Evolutionary conservation across 352 stramenopile species (phyloP), one percentile per base, ranked within the genome.

Genomic region (Thalassiosira mediterranea): DNA sequence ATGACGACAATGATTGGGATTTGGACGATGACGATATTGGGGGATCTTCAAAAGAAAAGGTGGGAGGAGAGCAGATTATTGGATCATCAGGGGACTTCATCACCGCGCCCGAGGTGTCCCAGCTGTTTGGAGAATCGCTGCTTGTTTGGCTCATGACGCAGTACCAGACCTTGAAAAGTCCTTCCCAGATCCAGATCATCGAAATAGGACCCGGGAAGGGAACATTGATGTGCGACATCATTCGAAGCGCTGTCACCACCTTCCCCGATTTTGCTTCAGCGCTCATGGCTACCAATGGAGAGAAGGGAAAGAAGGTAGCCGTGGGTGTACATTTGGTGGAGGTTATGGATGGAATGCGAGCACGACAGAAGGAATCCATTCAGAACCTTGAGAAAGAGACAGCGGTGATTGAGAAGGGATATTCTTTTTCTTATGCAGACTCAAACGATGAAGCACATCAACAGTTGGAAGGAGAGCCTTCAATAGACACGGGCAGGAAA

Each of bases 161-260:
- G 29, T 92, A 85, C 66, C 49, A 87, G 47, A 58, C 79, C 40
- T 44, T 69, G 32, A 65, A 59, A 4, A 72, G 68, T 59, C 86
- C 86, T 32, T 59, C 40, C 0, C 57, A 78, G 32, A 85, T 93
- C 56, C 81, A 91, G 68, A 75, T 93, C 44, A 77, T 95, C 28
- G 90, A 95, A 77, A 71, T 91, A 25, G 90, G 91, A 0, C 96
- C 96, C 0, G 96, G 96, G 17, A 91, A 95, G 56, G 96, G 96
- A 29, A 97, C 91, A 4, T 88, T 98, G 56, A 97, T 98, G 91
- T 93, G 82, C 59, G 95, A 98, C 83, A 96, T 98, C 51, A 37
- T 98, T 61, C 90, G 95, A 65, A 79, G 54, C 59, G 92, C 94
- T 7, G 88, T 93, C 72, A 90, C 88, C 64, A 94, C 88, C 15